phyloP scores from a whole-genome alignment of 306 rosid species.

The Cicer bijugum region DNA sequence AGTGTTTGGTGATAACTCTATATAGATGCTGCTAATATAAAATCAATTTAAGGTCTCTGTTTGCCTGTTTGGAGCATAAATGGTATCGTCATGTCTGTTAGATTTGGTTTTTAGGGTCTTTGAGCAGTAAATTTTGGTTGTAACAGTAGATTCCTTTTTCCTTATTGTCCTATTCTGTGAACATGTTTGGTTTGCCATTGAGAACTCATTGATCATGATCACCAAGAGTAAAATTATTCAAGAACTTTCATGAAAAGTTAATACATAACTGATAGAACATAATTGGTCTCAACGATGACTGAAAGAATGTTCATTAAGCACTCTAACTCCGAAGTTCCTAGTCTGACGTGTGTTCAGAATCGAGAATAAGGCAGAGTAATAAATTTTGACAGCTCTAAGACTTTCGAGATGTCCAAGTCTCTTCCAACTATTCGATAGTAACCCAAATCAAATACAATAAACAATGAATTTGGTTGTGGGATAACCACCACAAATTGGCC shows the following conservation, averaged over 20 bases:
- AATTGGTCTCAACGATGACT: neutral
- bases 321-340: neutral
- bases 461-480: too few relatives aligned
- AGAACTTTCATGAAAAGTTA: neutral
- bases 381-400: neutral
- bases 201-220: neutral
- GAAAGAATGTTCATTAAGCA: neutral
- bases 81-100: neutral
- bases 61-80: conserved; percentile 20
- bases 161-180: neutral
- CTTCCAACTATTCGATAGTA: neutral
- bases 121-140: conserved; percentile 8
- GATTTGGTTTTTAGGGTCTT: conserved; percentile 12
- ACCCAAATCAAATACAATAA: too few relatives aligned
- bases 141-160: neutral
- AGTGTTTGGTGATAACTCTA: neutral
- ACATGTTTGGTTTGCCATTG: conserved; percentile 2
- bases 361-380: neutral
- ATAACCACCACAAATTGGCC: too few relatives aligned
- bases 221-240: neutral
- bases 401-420: neutral
- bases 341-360: neutral
- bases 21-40: conserved; percentile 7
- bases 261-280: neutral
- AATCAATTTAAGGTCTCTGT: conserved; percentile 4